phyloP scores from a whole-genome alignment of 441 rosid species.

The Euphorbia corollata region DNA sequence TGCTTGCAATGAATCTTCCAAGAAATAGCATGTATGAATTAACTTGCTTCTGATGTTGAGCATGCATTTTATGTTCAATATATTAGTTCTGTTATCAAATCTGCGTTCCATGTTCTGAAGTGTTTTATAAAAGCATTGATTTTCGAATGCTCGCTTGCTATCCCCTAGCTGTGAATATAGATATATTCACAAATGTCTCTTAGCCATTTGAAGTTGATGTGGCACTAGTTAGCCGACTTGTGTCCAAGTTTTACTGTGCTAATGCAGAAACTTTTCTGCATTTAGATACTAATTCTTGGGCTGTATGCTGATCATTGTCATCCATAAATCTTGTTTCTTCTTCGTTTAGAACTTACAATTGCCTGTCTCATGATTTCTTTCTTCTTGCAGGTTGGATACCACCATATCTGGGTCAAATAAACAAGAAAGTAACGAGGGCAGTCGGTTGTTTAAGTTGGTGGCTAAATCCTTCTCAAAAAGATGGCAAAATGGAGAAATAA shows the following conservation, averaged over 20 bases:
- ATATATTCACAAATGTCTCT: background rate
- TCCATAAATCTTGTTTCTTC: background rate
- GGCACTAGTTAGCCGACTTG: background rate
- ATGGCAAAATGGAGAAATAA: slow-evolving; percentile 99
- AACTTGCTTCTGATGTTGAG: slow-evolving; percentile 15
- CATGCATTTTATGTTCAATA: background rate
- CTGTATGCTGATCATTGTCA: background rate
- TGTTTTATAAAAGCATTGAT: background rate
- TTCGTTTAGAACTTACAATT: slow-evolving; percentile 18
- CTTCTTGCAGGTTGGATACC: slow-evolving; percentile 74
- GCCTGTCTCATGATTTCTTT: slow-evolving; percentile 22
- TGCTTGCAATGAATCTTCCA: slow-evolving; percentile 96
- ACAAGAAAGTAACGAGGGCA: slow-evolving; percentile 90
- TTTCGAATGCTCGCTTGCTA: slow-evolving; percentile 8
- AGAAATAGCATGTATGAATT: slow-evolving; percentile 88
- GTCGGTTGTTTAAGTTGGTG: slow-evolving; percentile 85
- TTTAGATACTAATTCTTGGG: background rate
- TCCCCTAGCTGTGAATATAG: background rate
- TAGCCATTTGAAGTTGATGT: background rate
- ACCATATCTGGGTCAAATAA: slow-evolving; percentile 94
- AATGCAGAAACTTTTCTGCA: background rate
- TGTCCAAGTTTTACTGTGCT: background rate
- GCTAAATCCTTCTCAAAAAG: slow-evolving; percentile 98
- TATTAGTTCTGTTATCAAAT: background rate
- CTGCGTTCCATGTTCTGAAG: background rate